Evolutionary conservation across 2,329 filamentous ascomycete species (phyloP).

Genomic region (Albifimbria verrucaria): DNA sequence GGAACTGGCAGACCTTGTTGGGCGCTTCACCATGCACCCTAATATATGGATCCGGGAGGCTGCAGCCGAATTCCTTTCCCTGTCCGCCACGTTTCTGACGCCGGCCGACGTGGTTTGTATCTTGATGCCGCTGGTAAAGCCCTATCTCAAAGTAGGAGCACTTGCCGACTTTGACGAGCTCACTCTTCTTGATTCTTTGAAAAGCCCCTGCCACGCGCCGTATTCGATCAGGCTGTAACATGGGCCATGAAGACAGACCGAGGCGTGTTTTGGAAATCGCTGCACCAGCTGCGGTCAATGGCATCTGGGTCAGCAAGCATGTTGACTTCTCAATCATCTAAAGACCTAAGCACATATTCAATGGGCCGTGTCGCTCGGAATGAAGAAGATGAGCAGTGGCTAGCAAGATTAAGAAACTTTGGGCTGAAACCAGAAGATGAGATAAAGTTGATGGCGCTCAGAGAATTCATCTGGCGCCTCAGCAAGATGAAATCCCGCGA

Average conservation of each 20-base stretch:
- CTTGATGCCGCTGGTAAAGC: slow-evolving; percentile 72
- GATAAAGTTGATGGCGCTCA: slow-evolving; percentile 77
- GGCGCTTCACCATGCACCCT: slow-evolving; percentile 86
- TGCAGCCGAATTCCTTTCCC: slow-evolving; percentile 76
- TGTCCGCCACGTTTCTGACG: slow-evolving; percentile 71
- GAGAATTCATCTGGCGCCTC: slow-evolving; percentile 89
- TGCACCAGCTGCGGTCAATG: slow-evolving; percentile 58
- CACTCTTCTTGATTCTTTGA: slow-evolving; percentile 75
- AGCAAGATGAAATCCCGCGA: slow-evolving; percentile 67
- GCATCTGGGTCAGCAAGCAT: slow-evolving; percentile 61
- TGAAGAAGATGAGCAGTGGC: slow-evolving; percentile 92
- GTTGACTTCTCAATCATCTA: slow-evolving; percentile 51
- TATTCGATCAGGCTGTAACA: slow-evolving; percentile 79
- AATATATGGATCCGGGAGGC: slow-evolving; percentile 95
- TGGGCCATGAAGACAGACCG: slow-evolving; percentile 83
- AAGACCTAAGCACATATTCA: slow-evolving; percentile 53
- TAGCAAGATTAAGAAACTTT: slow-evolving; percentile 78
- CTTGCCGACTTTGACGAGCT: slow-evolving; percentile 66
- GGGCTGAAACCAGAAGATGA: slow-evolving; percentile 84
- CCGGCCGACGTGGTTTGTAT: slow-evolving; percentile 81
- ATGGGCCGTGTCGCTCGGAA: slow-evolving; percentile 68
- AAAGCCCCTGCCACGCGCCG: slow-evolving; percentile 71
- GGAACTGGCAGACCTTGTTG: slow-evolving; percentile 81
- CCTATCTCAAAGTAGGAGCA: slow-evolving; percentile 75
- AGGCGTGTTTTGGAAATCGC: slow-evolving; percentile 82